phyloP scores from a whole-genome alignment of 2,329 filamentous ascomycete species.

The Cladophialophora chaetospira region DNA sequence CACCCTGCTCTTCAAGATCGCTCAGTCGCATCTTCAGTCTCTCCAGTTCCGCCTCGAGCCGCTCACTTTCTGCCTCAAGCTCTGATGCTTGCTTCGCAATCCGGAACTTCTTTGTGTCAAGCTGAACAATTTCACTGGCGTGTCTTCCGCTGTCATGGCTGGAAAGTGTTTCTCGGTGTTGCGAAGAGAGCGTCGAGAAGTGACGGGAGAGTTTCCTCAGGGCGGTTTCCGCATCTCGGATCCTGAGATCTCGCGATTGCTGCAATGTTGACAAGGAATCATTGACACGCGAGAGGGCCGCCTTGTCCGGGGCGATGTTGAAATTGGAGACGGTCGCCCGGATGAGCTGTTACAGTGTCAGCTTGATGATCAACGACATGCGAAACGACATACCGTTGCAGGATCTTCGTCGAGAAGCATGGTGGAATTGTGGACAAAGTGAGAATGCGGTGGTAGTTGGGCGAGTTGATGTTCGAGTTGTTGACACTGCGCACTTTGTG shows the following conservation, averaged over 20 bases:
- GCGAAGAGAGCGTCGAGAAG: slow-evolving; percentile 71
- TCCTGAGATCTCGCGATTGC: slow-evolving; percentile 76
- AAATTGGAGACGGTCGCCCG: slow-evolving; percentile 91
- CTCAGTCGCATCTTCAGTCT: slow-evolving; percentile 73
- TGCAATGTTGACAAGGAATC: slow-evolving; percentile 82
- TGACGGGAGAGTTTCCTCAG: slow-evolving; percentile 74
- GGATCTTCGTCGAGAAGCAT: slow-evolving; percentile 97
- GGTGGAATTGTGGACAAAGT: background rate
- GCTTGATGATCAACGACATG: slow-evolving; percentile 15
- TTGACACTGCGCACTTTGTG: slow-evolving; percentile 3
- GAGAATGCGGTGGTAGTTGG: background rate
- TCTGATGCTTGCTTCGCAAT: slow-evolving; percentile 89
- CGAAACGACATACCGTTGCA: slow-evolving; percentile 64
- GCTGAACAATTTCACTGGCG: slow-evolving; percentile 77
- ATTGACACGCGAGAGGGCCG: slow-evolving; percentile 77
- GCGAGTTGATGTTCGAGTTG: background rate
- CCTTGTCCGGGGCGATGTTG: slow-evolving; percentile 87
- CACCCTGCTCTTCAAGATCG: slow-evolving; percentile 82
- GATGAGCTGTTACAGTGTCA: slow-evolving; percentile 66
- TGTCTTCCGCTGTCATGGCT: slow-evolving; percentile 75
- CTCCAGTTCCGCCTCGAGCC: slow-evolving; percentile 76
- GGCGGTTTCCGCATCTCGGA: slow-evolving; percentile 67
- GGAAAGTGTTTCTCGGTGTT: slow-evolving; percentile 74
- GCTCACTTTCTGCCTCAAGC: slow-evolving; percentile 90
- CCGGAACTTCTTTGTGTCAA: slow-evolving; percentile 93